Percentiles rank a stretch among this genome's conserved stretches.
phyloP scores from a whole-genome alignment of 1,139 yeast genomes.

The Candida pseudoviswanathii region DNA sequence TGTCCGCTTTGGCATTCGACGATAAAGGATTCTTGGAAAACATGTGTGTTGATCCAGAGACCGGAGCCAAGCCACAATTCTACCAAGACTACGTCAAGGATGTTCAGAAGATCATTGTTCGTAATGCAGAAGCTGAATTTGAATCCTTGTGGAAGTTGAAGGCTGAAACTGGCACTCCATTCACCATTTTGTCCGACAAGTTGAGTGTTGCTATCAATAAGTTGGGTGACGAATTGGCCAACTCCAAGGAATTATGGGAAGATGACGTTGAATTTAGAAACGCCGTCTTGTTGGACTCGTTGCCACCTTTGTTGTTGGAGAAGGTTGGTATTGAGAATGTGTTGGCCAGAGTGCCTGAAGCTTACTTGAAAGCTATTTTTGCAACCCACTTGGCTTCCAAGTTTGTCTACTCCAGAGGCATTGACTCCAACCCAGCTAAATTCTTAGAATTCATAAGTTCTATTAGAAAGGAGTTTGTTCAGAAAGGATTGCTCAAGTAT shows the following conservation, averaged over 20 bases:
- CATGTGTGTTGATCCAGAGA: slow-evolving; percentile 68
- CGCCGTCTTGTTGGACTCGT: slow-evolving; percentile 72
- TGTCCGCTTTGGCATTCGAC: slow-evolving; percentile 90
- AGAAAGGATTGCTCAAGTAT: slow-evolving; percentile 29
- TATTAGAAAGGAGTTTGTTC: slow-evolving; percentile 41
- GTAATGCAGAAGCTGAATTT: slow-evolving; percentile 84
- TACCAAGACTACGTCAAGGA: slow-evolving; percentile 80
- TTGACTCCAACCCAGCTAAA: slow-evolving; percentile 79
- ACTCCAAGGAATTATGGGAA: slow-evolving; percentile 82
- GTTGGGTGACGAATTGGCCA: slow-evolving; percentile 84
- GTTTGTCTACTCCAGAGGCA: slow-evolving; percentile 85
- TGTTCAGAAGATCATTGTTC: slow-evolving; percentile 74
- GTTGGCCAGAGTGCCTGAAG: slow-evolving; percentile 77
- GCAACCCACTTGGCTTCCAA: slow-evolving; percentile 89
- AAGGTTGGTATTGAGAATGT: slow-evolving; percentile 78
- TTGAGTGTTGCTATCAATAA: slow-evolving; percentile 86
- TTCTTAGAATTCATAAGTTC: slow-evolving; percentile 72
- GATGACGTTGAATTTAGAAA: slow-evolving; percentile 79
- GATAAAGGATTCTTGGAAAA: slow-evolving; percentile 75
- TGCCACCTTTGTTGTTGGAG: slow-evolving; percentile 72
- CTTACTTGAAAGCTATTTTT: slow-evolving; percentile 85
- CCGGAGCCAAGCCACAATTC: slow-evolving; percentile 64
- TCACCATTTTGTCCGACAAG: slow-evolving; percentile 81
- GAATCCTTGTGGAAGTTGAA: slow-evolving; percentile 84
- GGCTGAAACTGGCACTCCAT: slow-evolving; percentile 64